These are phyloP conservation scores for Gastrolobium villosum DNA, from an alignment of 306 rosid species.

Conservation along the genomic window DNA sequence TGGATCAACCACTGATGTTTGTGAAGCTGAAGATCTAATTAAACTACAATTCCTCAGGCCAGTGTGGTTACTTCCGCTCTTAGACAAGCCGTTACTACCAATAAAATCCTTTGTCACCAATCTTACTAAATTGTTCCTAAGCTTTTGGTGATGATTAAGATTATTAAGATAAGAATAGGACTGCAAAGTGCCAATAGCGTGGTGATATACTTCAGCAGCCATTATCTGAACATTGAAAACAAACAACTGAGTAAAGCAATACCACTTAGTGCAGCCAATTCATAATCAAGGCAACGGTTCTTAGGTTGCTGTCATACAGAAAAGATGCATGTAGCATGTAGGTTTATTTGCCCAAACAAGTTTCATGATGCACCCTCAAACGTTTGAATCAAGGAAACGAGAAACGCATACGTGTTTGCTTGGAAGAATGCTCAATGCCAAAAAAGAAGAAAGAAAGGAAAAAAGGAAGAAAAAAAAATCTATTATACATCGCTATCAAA, in stretches of 20 bases:
- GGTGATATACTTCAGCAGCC: conserved; percentile 81
- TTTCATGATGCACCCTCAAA: conserved; percentile 26
- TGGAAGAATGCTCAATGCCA: conserved; percentile 27
- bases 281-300: conserved; percentile 8
- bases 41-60: conserved; percentile 48
- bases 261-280: conserved; percentile 21
- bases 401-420: conserved; percentile 14
- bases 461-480: neutral
- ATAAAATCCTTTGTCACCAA: conserved; percentile 59
- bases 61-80: conserved; percentile 50
- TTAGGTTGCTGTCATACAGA: neutral
- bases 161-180: conserved; percentile 49
- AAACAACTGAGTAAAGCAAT: conserved; percentile 38
- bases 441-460: neutral
- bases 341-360: neutral
- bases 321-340: conserved; percentile 5
- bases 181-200: conserved; percentile 64
- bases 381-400: conserved; percentile 26
- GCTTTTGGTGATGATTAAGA: conserved; percentile 53
- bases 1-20: conserved; percentile 76
- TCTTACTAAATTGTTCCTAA: conserved; percentile 51
- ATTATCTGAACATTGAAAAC: conserved; percentile 66
- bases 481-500: neutral
- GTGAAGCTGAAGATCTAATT: conserved; percentile 73
- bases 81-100: conserved; percentile 59